Base-by-base conservation (phyloP, 371 early-diverging fungal genomes). In the Coemansia sp. region DNA sequence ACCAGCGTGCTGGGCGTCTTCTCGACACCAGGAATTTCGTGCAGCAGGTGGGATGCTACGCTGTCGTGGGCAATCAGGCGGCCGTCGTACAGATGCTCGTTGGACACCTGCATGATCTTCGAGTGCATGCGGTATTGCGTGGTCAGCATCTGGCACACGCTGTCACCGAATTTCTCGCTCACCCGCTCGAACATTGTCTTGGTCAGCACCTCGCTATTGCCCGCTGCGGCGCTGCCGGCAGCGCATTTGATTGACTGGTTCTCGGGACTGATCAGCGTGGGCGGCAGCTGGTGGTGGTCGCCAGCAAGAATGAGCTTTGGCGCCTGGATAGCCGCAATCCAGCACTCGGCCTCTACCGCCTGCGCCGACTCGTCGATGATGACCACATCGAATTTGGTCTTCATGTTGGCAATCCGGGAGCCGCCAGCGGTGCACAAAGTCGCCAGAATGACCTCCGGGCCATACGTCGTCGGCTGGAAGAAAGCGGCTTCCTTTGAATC, bases 331-430 rank as follows among this genome's bases (percentile, higher is more conserved):
- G 92, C 81, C 0, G 94, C 93, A 50, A 97, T 90, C 94, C 94
- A 97, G 67, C 92, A 90, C 82, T 97, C 97, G 2, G 81, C 85
- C 81, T 93, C 94, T 24, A 90, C 72, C 1, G 94, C 92, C 69
- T 97, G 97, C 5, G 93, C 89, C 0, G 92, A 91, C 78, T 97
- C 98, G 70, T 98, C 99, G 63, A 99, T 94, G 36, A 99, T 81
- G 0, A 95, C 89, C 0, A 88, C 87, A 75, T 97, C 98, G 81
- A 94, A 98, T 43, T 55, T 55, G 7, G n/a, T 24, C n/a, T 56
- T 33, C 32, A 42, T 10, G 9, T 42, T 63, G 11, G n/a, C 37
- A 60, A 64, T 29, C 5, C 29, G 10, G 10, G 44, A 44, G 16
- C 56, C 42, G 37, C 56, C 61, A 18, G 72, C 33, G 8, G 83